Evolutionary conservation across 768 basidiomycete species (phyloP).

Genomic region (Myochromella boudieri): DNA sequence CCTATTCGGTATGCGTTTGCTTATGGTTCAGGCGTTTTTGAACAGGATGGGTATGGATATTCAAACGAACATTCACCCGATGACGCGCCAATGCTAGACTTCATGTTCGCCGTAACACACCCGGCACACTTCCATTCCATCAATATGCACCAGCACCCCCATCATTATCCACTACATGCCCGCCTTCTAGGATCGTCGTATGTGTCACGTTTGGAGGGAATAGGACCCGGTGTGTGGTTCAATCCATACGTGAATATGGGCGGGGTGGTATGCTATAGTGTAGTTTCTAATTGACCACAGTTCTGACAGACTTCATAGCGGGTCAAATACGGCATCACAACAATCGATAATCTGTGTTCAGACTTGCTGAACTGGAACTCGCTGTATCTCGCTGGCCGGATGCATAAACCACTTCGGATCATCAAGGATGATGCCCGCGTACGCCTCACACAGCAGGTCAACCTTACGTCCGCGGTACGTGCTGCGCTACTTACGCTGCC

Average conservation of each 20-base stretch:
- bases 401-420: slow-evolving; percentile 96
- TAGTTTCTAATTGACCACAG: background rate
- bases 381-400: slow-evolving; percentile 90
- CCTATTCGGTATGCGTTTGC: slow-evolving; percentile 97
- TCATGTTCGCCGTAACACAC: slow-evolving; percentile 94
- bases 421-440: slow-evolving; percentile 92
- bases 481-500: slow-evolving; percentile 89
- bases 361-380: slow-evolving; percentile 93
- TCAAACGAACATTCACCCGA: slow-evolving; percentile 25
- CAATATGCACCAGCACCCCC: slow-evolving; percentile 89
- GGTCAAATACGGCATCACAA: slow-evolving; percentile 97
- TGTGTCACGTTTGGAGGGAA: slow-evolving; percentile 73
- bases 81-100: slow-evolving; percentile 84
- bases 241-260: slow-evolving; percentile 85
- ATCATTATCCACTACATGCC: slow-evolving; percentile 90
- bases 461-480: slow-evolving; percentile 86
- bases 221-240: slow-evolving; percentile 93
- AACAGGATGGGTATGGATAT: slow-evolving; percentile 90
- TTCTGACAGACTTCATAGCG: slow-evolving; percentile 43
- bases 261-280: slow-evolving; percentile 60
- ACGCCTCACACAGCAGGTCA: slow-evolving; percentile 89
- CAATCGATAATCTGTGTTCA: slow-evolving; percentile 82
- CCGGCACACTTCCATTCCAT: slow-evolving; percentile 92
- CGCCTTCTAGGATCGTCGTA: slow-evolving; percentile 81
- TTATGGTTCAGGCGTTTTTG: slow-evolving; percentile 95